Evolutionary conservation across 371 early-diverging fungal genomes (phyloP).

Genomic region (Mortierella sp.): DNA sequence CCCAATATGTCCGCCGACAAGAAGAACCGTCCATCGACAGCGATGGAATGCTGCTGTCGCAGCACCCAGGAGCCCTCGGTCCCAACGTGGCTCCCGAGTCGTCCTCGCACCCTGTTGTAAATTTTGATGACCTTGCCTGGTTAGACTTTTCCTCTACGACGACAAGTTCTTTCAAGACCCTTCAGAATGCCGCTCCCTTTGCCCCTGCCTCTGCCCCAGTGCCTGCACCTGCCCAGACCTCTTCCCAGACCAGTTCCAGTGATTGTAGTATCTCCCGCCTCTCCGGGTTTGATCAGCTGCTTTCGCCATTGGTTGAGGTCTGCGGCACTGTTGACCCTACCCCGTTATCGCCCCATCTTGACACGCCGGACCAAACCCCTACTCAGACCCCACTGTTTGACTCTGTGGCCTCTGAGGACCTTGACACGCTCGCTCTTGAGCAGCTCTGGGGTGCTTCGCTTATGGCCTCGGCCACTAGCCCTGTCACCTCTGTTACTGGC

Average conservation of each 20-base stretch:
- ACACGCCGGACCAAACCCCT: constrained; percentile 54
- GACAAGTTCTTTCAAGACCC: constrained; percentile 7
- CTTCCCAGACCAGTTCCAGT: background rate
- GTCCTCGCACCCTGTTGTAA: constrained; percentile 26
- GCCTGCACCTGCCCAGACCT: constrained; percentile 18
- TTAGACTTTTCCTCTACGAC: constrained; percentile 15
- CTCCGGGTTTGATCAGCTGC: constrained; percentile 47
- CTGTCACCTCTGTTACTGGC: constrained; percentile 1
- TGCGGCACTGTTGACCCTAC: constrained; percentile 45
- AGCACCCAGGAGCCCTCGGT: constrained; percentile 8
- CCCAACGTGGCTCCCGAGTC: constrained; percentile 15
- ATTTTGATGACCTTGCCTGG: constrained; percentile 37
- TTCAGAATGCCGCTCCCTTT: background rate
- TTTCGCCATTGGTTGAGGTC: constrained; percentile 47
- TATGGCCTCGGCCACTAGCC: background rate
- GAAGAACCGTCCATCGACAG: constrained; percentile 14
- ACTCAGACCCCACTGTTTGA: constrained; percentile 46
- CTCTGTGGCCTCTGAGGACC: constrained; percentile 51
- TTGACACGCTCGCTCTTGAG: constrained; percentile 25
- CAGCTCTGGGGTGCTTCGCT: constrained; percentile 23
- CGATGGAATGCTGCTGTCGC: constrained; percentile 9
- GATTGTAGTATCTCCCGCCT: constrained; percentile 5
- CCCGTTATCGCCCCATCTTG: constrained; percentile 45
- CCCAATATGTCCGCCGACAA: constrained; percentile 14
- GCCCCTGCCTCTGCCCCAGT: constrained; percentile 26